Conservation (phyloP, 1,139 yeast species). For the Candida sojae region DNA sequence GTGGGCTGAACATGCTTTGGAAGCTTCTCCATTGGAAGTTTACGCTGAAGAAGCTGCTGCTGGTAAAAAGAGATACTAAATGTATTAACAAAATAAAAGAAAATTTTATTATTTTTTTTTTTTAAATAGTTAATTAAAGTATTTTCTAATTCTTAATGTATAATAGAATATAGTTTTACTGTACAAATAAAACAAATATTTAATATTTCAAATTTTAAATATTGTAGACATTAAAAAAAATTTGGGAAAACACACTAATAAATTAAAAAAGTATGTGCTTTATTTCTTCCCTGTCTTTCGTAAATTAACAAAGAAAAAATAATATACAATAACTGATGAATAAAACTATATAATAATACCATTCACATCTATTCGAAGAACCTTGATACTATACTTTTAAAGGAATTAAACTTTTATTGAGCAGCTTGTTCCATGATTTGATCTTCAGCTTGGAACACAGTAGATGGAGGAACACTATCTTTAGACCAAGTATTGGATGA, state of each 20-base stretch:
- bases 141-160: not conserved
- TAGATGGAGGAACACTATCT: conserved; percentile 10
- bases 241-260: too few relatives aligned
- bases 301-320: not conserved
- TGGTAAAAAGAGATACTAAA: conserved; percentile 72
- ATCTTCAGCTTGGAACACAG: conserved; percentile 72
- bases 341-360: not conserved
- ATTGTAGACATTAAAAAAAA: too few relatives aligned
- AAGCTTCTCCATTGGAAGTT: conserved; percentile 91
- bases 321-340: not conserved
- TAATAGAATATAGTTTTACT: conserved; percentile 1
- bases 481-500: conserved; percentile 49
- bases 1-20: conserved; percentile 87
- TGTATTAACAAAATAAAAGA: conserved; percentile 6
- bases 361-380: not conserved
- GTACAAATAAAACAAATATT: not conserved
- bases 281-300: too few relatives aligned
- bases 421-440: conserved; percentile 74
- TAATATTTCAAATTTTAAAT: not conserved
- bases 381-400: not conserved
- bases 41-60: conserved; percentile 83
- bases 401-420: conserved; percentile 24
- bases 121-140: not conserved
- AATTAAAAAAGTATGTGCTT: too few relatives aligned
- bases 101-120: too few relatives aligned